Evolutionary conservation across 2,329 filamentous ascomycete genomes (phyloP).

Genomic region (Metarhizium anisopliae): DNA sequence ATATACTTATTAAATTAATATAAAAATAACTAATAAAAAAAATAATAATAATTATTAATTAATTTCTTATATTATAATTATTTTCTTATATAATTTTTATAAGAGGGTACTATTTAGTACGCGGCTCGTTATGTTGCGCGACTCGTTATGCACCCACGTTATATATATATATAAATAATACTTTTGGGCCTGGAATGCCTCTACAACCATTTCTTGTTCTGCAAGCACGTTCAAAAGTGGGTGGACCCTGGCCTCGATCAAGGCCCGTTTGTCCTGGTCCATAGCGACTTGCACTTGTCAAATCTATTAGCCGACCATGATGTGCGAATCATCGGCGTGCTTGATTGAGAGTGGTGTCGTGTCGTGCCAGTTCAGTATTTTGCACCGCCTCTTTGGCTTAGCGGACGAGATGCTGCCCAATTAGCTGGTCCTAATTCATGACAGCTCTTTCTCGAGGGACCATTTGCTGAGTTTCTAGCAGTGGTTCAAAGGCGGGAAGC

Average conservation of each 20-base stretch:
- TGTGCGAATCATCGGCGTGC: neutral
- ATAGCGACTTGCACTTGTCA: neutral
- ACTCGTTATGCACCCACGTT: too few species aligned
- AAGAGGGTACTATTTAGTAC: too few species aligned
- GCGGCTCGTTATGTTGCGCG: too few species aligned
- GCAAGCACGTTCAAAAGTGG: neutral
- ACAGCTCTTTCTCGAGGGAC: neutral
- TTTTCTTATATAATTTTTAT: too few species aligned
- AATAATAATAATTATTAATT: too few species aligned
- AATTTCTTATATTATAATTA: too few species aligned
- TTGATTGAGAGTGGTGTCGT: neutral
- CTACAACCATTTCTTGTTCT: neutral
- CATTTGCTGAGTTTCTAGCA: neutral
- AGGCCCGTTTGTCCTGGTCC: neutral
- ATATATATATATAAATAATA: too few species aligned
- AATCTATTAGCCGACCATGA: neutral
- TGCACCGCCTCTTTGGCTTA: neutral
- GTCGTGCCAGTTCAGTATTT: neutral
- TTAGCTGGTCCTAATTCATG: neutral
- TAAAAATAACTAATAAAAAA: too few species aligned
- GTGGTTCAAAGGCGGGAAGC: neutral
- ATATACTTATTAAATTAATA: too few species aligned
- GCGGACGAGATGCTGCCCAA: neutral
- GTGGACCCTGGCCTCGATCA: neutral
- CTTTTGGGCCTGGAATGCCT: neutral